Conservation (phyloP, 2,329 filamentous ascomycete species). For the Xylariaceae sp. region DNA sequence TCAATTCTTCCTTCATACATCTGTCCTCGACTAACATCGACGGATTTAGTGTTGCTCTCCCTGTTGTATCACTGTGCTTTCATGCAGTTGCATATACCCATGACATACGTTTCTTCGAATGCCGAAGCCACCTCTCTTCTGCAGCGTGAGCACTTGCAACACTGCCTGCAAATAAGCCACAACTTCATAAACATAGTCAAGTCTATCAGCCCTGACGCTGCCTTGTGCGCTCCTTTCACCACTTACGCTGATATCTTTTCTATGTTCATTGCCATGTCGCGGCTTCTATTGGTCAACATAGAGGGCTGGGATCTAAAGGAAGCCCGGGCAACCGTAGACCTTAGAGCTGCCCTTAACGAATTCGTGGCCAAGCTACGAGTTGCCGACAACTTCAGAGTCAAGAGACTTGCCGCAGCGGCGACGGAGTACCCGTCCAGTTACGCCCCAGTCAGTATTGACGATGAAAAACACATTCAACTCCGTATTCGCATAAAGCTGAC, state of each 20-base stretch:
- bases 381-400: conserved; percentile 14
- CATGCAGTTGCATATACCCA: conserved; percentile 34
- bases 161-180: conserved; percentile 34
- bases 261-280: conserved; percentile 28
- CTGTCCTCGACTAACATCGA: background rate
- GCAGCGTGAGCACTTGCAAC: conserved; percentile 32
- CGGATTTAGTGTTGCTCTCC: conserved; percentile 16
- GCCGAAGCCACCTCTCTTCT: conserved; percentile 17
- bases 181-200: conserved; percentile 33
- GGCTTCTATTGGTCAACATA: conserved; percentile 28
- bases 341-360: conserved; percentile 21
- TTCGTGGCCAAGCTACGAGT: conserved; percentile 12
- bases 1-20: background rate
- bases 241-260: conserved; percentile 26
- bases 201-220: conserved; percentile 26
- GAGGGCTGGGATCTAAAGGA: conserved; percentile 27
- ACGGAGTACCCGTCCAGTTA: conserved; percentile 12
- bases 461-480: conserved; percentile 7
- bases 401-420: conserved; percentile 22
- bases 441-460: conserved; percentile 3
- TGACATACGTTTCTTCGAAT: conserved; percentile 30
- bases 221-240: conserved; percentile 26
- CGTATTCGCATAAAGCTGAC: conserved; percentile 2
- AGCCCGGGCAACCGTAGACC: conserved; percentile 25
- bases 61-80: conserved; percentile 10